Conservation (phyloP, 306 rosid genomes). For the Bauhinia variegata region DNA sequence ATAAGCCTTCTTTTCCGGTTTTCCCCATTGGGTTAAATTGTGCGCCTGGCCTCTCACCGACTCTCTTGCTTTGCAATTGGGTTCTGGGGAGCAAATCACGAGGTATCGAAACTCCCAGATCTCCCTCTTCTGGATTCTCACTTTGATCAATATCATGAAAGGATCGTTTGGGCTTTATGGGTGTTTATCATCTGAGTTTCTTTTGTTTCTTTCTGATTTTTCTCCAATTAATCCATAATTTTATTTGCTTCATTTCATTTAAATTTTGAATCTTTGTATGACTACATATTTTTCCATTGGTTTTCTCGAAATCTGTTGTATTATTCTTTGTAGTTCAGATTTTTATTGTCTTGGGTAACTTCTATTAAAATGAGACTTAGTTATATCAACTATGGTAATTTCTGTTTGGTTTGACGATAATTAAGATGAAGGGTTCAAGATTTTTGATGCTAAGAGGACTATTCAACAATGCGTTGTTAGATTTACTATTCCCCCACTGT, state of each 20-base stretch:
- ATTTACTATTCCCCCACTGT: slow-evolving; percentile 3
- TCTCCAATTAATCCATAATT: neutral
- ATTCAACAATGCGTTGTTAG: neutral
- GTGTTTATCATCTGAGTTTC: too few species aligned
- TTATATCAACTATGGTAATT: neutral
- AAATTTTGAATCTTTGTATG: slow-evolving; percentile 4
- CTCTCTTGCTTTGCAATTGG: neutral
- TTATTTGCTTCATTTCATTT: neutral
- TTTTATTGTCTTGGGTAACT: neutral
- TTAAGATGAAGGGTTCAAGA: neutral
- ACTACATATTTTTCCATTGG: neutral
- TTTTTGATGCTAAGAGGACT: slow-evolving; percentile 10
- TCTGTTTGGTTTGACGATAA: too few species aligned
- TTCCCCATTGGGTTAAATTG: too few species aligned
- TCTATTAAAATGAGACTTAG: neutral
- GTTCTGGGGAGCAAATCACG: neutral
- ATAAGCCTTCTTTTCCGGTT: too few species aligned
- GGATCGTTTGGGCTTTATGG: too few species aligned
- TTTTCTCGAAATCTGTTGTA: neutral
- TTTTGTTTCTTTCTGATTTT: too few species aligned
- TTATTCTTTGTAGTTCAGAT: neutral
- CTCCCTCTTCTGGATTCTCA: too few species aligned
- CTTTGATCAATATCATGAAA: too few species aligned
- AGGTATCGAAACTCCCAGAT: too few species aligned
- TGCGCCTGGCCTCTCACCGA: neutral